A percentile compares a stretch with the other conserved stretches of the same genome.
phyloP scores from a whole-genome alignment of 2,329 filamentous ascomycete genomes.

The Elsinoe batatas region DNA sequence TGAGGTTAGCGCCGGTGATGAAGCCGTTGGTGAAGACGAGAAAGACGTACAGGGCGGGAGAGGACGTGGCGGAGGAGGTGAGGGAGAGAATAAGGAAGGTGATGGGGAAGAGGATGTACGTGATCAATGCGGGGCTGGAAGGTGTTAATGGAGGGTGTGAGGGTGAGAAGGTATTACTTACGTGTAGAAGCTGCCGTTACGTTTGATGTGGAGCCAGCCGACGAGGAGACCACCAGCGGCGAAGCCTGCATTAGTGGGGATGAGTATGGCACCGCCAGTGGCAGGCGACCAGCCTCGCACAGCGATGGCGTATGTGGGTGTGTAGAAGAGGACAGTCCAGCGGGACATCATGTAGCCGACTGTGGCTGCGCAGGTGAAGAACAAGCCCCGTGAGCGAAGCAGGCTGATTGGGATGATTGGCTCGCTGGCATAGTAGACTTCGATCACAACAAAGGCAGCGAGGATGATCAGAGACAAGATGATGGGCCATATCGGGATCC shows the following conservation, averaged over 20 bases:
- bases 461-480: conserved; percentile 51
- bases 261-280: conserved; percentile 61
- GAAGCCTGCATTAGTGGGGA: conserved; percentile 76
- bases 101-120: conserved; percentile 52
- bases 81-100: conserved; percentile 49
- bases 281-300: conserved; percentile 61
- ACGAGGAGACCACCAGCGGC: conserved; percentile 62
- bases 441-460: conserved; percentile 49
- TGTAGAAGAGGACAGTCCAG: conserved; percentile 73
- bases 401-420: conserved; percentile 67
- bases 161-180: conserved; percentile 20
- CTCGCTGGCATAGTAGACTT: conserved; percentile 53
- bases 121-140: conserved; percentile 42
- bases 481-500: conserved; percentile 51
- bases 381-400: conserved; percentile 57
- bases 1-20: conserved; percentile 60
- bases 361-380: conserved; percentile 65
- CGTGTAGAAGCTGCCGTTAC: conserved; percentile 60
- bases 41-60: conserved; percentile 46
- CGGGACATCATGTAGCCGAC: conserved; percentile 71
- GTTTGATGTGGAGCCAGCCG: conserved; percentile 66
- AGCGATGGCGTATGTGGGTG: conserved; percentile 68
- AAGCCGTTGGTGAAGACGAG: conserved; percentile 62
- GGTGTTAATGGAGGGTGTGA: conserved; percentile 8
- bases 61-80: conserved; percentile 44